A percentile compares a stretch with the other conserved stretches of the same genome.
Evolutionary conservation across 345 rosid species (phyloP).

Genomic region (Populus ilicifolia): DNA sequence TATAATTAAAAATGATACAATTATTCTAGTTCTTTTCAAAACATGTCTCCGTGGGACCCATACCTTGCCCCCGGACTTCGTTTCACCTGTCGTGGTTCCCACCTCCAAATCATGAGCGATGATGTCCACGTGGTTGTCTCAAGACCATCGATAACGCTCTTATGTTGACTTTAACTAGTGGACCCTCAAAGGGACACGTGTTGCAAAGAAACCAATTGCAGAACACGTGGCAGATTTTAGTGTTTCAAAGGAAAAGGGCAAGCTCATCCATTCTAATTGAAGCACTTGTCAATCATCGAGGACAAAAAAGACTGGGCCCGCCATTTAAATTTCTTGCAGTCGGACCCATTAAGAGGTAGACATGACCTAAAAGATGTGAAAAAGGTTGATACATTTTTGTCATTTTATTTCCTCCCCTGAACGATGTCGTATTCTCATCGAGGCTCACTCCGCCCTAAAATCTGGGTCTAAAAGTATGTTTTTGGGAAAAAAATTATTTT

Average conservation of each 20-base stretch:
- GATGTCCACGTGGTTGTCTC: not conserved
- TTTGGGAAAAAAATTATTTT: no score
- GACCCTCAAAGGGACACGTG: not conserved
- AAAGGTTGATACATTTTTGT: not conserved
- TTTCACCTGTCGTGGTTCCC: not conserved
- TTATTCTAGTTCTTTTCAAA: not conserved
- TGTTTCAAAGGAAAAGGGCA: not conserved
- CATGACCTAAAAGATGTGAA: not conserved
- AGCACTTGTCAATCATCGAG: not conserved
- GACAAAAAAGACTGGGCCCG: not conserved
- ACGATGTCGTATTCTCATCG: not conserved
- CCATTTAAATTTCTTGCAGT: not conserved
- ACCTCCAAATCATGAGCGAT: not conserved
- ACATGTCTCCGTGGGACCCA: not conserved
- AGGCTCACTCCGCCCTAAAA: no score
- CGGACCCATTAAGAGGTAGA: not conserved
- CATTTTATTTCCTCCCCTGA: not conserved
- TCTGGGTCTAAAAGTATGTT: no score
- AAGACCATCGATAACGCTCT: not conserved
- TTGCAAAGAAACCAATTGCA: not conserved
- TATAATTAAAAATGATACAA: not conserved
- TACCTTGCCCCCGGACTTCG: not conserved
- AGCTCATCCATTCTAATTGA: not conserved
- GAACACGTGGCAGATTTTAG: not conserved
- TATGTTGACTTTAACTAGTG: not conserved